Conservation (phyloP, 805 yeast species). For the Candida xyloterini region DNA sequence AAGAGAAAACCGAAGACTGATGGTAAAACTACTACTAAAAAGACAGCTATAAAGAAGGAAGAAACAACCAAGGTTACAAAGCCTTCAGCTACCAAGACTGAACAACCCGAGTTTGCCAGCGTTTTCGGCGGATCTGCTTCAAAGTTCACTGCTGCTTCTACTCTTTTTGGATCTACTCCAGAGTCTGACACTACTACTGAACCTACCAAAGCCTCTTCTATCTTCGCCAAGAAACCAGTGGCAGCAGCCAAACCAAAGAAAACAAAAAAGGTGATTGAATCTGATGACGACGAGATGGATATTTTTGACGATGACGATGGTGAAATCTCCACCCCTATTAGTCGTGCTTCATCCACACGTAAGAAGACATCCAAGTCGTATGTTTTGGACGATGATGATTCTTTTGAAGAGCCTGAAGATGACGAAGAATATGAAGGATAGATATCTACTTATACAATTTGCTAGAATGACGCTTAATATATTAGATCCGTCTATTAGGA, state of each 20-base stretch:
- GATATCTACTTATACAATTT: not conserved
- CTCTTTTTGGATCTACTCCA: slow-evolving; percentile 21
- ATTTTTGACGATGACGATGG: slow-evolving; percentile 15
- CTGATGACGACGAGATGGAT: slow-evolving; percentile 10
- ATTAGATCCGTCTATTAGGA: slow-evolving; percentile 29
- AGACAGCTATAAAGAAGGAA: slow-evolving; percentile 11
- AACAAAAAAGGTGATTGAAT: slow-evolving; percentile 5
- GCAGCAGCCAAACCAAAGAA: slow-evolving; percentile 11
- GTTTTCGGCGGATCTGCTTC: slow-evolving; percentile 33
- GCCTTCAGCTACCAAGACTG: slow-evolving; percentile 6
- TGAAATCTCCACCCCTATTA: slow-evolving; percentile 13
- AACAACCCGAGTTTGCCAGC: slow-evolving; percentile 29
- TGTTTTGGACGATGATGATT: slow-evolving; percentile 17
- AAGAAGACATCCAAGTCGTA: slow-evolving; percentile 20
- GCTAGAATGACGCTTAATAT: not conserved
- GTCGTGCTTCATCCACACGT: slow-evolving; percentile 15
- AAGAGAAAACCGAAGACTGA: slow-evolving; percentile 30
- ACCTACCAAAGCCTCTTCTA: slow-evolving; percentile 17
- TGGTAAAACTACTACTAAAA: slow-evolving; percentile 11
- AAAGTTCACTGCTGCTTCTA: slow-evolving; percentile 23
- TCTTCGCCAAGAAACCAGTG: slow-evolving; percentile 12
- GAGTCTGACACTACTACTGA: slow-evolving; percentile 2
- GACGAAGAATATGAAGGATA: slow-evolving; percentile 24
- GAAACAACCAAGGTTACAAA: not conserved
- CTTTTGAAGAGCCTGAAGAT: slow-evolving; percentile 10